phyloP scores from a whole-genome alignment of 768 basidiomycete genomes.

The Daedaleopsis nitida region DNA sequence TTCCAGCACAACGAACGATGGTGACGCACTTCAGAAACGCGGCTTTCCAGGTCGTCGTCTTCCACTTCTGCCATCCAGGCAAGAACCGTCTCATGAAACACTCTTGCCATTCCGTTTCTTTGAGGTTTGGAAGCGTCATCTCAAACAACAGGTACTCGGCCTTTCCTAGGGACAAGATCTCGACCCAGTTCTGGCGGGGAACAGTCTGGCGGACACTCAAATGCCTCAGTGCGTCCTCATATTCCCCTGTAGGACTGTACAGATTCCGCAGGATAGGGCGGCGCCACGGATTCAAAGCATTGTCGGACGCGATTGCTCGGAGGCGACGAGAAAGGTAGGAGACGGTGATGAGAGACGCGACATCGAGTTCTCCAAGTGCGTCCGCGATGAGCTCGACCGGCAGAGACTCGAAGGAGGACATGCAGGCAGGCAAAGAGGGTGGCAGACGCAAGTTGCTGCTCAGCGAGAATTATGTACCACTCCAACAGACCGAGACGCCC shows the following conservation, averaged over 20 bases:
- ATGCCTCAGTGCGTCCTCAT: conserved; percentile 55
- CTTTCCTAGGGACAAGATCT: conserved; percentile 64
- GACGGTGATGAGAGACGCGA: conserved; percentile 56
- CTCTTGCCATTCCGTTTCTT: conserved; percentile 71
- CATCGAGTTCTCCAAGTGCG: conserved; percentile 68
- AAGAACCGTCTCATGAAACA: conserved; percentile 71
- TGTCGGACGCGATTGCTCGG: conserved; percentile 58
- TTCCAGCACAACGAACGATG: neutral
- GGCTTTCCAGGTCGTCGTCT: conserved; percentile 67
- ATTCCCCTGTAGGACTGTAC: conserved; percentile 33
- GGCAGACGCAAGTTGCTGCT: neutral
- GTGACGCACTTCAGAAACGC: conserved; percentile 62
- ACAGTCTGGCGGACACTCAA: conserved; percentile 65
- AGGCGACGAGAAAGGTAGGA: conserved; percentile 66
- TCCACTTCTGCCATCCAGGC: conserved; percentile 76
- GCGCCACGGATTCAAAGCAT: conserved; percentile 76
- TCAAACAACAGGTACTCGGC: conserved; percentile 68
- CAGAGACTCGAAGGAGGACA: conserved; percentile 44
- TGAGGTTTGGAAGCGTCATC: conserved; percentile 68
- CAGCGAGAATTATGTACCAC: conserved; percentile 1
- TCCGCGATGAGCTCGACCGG: conserved; percentile 80
- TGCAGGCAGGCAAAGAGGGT: neutral
- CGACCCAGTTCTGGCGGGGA: conserved; percentile 80
- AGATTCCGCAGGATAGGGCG: conserved; percentile 66
- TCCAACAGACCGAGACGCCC: neutral